Evolutionary conservation across 78 protist species (phyloP), one percentile per base, ranked within the genome.

Genomic region (Dictyostelium brefeldianum): DNA sequence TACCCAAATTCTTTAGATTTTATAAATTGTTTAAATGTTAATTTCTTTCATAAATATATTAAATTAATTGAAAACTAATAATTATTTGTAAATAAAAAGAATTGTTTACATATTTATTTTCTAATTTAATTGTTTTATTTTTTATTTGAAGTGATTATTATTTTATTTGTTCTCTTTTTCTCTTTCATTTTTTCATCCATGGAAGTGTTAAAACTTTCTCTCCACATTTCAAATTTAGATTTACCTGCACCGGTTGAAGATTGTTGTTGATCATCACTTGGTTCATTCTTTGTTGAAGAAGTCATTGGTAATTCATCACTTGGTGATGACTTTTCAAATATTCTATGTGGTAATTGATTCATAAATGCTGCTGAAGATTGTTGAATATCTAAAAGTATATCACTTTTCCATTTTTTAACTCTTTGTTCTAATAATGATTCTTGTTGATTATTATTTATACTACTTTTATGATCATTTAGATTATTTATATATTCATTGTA

Each of bases 141-240:
- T 73, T 46, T 22, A 31, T 46, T 74, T 7, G 51, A 74, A 6
- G 56, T 46, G 17, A 74, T 46, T 46, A 50, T 74, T 9, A 77
- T 50, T 50, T 77, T 50, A 22, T 46, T 77, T 50, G 67, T 27
- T 27, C 81, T 77, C 17, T 50, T 50, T 29, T 27, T 77, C 25
- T 50, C 81, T 77, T 25, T 50, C 64, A 43, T 50, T 77, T 50
- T 77, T 36, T 43, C 57, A 78, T 78, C 83, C 83, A 78, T 78
- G 2, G 83, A 25, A 9, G 25, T n/a, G 25, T 78, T 78, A 78
- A 78, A 78, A 36, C 31, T 27, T 14, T 78, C 70, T 56, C 83
- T 78, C 83, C 83, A 78, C 31, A 50, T 50, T 77, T 51, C 36
- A 77, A 77, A 77, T 46, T 29, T 54, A 22, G 43, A 22, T 77